Evolutionary conservation across 1,284 basidiomycete species (phyloP), one percentile per base, ranked within the genome.

Genomic region (Cutaneotrichosporon mucoides): DNA sequence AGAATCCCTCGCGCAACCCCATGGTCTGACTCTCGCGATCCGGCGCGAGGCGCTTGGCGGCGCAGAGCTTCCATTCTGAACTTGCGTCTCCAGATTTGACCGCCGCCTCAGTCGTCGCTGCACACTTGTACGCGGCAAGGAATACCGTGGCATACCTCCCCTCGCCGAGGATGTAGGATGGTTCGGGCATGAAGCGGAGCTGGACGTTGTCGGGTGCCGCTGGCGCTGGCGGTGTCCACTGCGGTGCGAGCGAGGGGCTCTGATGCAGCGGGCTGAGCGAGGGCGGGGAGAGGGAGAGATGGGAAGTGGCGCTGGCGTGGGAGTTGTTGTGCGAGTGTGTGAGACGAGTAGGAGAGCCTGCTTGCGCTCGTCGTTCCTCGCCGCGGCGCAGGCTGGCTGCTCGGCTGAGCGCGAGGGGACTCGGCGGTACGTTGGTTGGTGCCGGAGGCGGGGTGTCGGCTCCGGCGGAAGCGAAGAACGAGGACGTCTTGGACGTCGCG

Each of bases 1-100:
- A 80, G 70, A 79, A 79, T 0, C 79, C 80, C 64, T 81, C 80
- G 51, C 77, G 72, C 12, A 81, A 66, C 2, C 79, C 79, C 59
- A 79, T 73, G 2, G 78, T 73, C 60, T 81, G 79, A 10, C 70
- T 72, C 54, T 81, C 79, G 24, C 77, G 69, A 58, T 81, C 80
- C 1, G 76, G 65, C 6, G 75, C 70, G 45, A 78, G 65, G 2
- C 76, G 67, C 66, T 82, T 82, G 13, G 77, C 79, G 0, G 80
- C 80, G 56, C 79, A 81, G 7, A 82, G 64, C 42, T 59, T 64
- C 78, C 80, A 79, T 24, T 24, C 24, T 24, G 24, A 24, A 3
- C 24, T 24, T 24, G 24, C 24, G 24, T 24, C 24, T 24, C 24
- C 24, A 24, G 24, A 24, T 24, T 24, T 24, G 24, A 24, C 24